Percentiles rank a stretch among this genome's conserved stretches.
Conservation (phyloP, 345 rosid species). For the Geranium rotundifolium region DNA sequence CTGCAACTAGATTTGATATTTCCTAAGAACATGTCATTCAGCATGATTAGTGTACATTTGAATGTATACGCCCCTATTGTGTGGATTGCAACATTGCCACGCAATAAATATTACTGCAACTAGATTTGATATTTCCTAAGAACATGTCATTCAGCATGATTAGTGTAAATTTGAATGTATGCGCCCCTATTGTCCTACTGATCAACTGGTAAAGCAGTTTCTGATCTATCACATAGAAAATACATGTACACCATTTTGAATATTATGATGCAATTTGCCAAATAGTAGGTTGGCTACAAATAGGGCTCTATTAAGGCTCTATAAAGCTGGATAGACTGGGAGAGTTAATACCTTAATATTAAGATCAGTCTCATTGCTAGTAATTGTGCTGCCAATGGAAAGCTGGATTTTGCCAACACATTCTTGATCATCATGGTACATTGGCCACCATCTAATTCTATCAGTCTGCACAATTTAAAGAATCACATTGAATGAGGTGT, state of each 20-base stretch:
- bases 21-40: too few relatives aligned
- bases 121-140: too few relatives aligned
- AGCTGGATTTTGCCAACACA: slow-evolving; percentile 96
- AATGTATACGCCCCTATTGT: background rate
- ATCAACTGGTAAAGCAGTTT: background rate
- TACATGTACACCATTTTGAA: background rate
- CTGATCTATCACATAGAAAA: background rate
- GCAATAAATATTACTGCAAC: too few relatives aligned
- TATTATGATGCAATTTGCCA: too few relatives aligned
- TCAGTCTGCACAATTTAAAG: slow-evolving; percentile 47
- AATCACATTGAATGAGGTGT: slow-evolving; percentile 5
- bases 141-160: too few relatives aligned
- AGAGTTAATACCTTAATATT: slow-evolving; percentile 47
- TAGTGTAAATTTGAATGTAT: too few relatives aligned
- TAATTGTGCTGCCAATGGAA: slow-evolving; percentile 49
- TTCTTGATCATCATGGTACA: slow-evolving; percentile 79
- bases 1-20: too few relatives aligned
- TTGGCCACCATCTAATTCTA: slow-evolving; percentile 79
- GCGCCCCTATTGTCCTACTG: too few relatives aligned
- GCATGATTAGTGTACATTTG: too few relatives aligned
- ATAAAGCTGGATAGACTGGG: slow-evolving; percentile 2
- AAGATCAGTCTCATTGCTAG: slow-evolving; percentile 54
- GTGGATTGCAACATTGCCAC: background rate
- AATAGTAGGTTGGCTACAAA: too few relatives aligned
- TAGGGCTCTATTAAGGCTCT: slow-evolving; percentile 2